Base-by-base conservation (phyloP, 192 early-diverging fungal genomes). In the Mortierella claussenii region DNA sequence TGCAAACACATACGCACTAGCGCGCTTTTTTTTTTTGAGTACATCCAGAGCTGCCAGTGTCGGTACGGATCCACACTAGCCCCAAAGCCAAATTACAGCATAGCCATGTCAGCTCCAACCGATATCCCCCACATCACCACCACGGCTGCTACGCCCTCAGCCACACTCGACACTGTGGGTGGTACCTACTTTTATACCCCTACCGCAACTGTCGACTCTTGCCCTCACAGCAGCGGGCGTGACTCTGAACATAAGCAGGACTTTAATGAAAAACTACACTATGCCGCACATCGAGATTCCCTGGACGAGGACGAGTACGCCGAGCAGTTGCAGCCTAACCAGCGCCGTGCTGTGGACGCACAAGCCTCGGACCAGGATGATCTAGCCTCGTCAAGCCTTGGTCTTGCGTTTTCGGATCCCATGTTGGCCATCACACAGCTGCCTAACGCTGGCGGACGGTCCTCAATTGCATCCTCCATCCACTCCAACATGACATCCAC, bases 361-460 rank as follows among this genome's bases (percentile, higher is more conserved):
- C 57, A 67, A 11, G 64, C 66, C 15, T 4, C 24, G 8, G 33
- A 10, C 21, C 49, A 66, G 4, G 53, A 67, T 33, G 52, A 23
- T 13, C 45, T 62, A 9, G 53, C 57, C 28, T 31, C 64, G 0
- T 36, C 63, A 20, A 67, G 58, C 13, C 58, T 76, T 7, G 30
- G 59, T 1, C 58, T 76, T 24, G 73, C 73, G 24, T 67, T 76
- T 47, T 76, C 73, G 37, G 64, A 76, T 47, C 73, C 73, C 33
- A 76, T 66, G 73, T 24, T 76, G 47, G 73, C 73, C 3, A 76
- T 76, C 53, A 56, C 73, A 2, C 73, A 76, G 30, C 37, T 76
- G 32, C 60, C 69, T 2, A 75, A 75, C 47, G 73, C 61, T 8
- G 64, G 45, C 8, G 31, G 73, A 15, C 32, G 64, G 26, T 54